Conservation (phyloP, 75 land plant genomes). For the Pinus taeda region DNA sequence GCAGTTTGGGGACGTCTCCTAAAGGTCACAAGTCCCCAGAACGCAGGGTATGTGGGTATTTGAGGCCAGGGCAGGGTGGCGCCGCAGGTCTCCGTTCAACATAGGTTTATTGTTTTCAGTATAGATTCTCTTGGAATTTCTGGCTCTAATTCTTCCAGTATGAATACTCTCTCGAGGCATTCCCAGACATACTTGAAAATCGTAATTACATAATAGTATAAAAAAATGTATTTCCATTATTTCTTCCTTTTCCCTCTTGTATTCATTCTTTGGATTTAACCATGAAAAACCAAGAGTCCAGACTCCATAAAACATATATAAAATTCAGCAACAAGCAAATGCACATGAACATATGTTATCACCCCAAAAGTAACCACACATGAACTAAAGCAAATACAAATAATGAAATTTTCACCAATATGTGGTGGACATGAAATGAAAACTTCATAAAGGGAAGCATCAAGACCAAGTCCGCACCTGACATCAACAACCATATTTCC, state of each 20-base stretch:
- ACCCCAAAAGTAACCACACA: neutral
- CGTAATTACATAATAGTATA: neutral
- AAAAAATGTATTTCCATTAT: neutral
- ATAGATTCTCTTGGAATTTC: neutral
- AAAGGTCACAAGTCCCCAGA: too few species aligned
- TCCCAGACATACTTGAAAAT: neutral
- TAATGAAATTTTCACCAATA: neutral
- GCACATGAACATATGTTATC: neutral
- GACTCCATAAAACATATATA: neutral
- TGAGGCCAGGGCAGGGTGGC: too few species aligned
- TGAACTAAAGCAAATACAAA: neutral
- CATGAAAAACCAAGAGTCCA: neutral
- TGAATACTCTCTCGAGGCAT: conserved; percentile 1
- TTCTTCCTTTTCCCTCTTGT: neutral
- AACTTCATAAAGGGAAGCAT: neutral
- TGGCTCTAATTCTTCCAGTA: neutral
- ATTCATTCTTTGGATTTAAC: neutral
- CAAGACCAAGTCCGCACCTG: conserved; percentile 17
- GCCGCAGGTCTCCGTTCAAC: too few species aligned
- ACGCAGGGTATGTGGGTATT: too few species aligned
- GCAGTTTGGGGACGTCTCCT: too few species aligned
- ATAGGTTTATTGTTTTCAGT: neutral
- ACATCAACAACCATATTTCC: conserved; percentile 73
- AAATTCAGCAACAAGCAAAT: neutral
- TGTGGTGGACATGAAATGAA: conserved; percentile 3